Conservation (phyloP, 2,329 filamentous ascomycete genomes). For the Alternaria sp. region DNA sequence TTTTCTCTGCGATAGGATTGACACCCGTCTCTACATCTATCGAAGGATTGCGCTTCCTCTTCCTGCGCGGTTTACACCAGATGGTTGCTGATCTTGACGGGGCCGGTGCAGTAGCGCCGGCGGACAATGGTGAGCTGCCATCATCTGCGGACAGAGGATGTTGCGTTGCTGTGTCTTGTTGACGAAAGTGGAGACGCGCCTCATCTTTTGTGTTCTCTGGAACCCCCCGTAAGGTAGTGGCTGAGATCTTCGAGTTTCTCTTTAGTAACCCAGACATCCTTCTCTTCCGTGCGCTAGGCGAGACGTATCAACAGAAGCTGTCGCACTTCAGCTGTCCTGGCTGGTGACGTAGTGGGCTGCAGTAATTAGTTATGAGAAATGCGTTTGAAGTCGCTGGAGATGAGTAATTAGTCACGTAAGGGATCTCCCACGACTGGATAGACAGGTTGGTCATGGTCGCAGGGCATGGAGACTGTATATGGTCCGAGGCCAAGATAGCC, state of each 20-base stretch:
- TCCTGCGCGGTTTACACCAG: slow-evolving; percentile 24
- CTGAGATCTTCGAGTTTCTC: slow-evolving; percentile 35
- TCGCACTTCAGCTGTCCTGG: slow-evolving; percentile 10
- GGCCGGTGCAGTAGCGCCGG: slow-evolving; percentile 25
- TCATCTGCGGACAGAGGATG: slow-evolving; percentile 34
- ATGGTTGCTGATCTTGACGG: slow-evolving; percentile 27
- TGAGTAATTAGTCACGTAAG: slow-evolving; percentile 20
- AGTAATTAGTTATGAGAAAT: slow-evolving; percentile 12
- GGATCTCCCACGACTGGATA: slow-evolving; percentile 18
- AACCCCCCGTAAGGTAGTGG: slow-evolving; percentile 50
- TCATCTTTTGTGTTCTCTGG: slow-evolving; percentile 37
- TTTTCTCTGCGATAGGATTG: slow-evolving; percentile 32
- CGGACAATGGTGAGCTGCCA: slow-evolving; percentile 33
- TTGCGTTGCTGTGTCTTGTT: slow-evolving; percentile 49
- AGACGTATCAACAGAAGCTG: slow-evolving; percentile 12
- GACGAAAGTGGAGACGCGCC: slow-evolving; percentile 46
- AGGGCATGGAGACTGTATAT: slow-evolving; percentile 30
- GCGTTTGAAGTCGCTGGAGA: slow-evolving; percentile 19
- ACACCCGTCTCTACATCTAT: slow-evolving; percentile 23
- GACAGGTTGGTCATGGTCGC: slow-evolving; percentile 27
- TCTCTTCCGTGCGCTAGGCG: slow-evolving; percentile 19
- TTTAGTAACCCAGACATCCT: slow-evolving; percentile 34
- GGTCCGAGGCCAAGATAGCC: slow-evolving; percentile 34
- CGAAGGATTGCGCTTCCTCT: slow-evolving; percentile 29
- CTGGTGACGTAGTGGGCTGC: slow-evolving; percentile 11